Evolutionary conservation across 257 asterid species (phyloP), one percentile per base, ranked within the genome.

Genomic region (Solanum pinnatisectum): DNA sequence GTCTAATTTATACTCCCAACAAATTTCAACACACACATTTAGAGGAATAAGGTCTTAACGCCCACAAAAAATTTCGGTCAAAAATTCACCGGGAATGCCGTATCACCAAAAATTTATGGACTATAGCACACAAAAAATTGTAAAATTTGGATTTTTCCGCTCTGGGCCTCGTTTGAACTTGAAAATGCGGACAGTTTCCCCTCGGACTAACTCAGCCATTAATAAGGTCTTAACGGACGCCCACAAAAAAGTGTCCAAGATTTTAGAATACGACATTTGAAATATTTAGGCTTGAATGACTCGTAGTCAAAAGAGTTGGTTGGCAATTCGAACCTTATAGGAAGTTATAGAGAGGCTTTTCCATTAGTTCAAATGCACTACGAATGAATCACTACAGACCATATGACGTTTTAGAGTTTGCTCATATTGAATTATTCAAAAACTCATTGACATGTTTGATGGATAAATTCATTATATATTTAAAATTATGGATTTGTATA

Each of bases 141-240:
- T 4, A 44, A 44, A 44, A 2, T 44, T 44, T 0, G 1, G 6
- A 0, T 44, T 44, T 44, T 44, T 5, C 52, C 0, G 2, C 0
- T 44, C 6, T 44, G 18, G 6, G 5, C 18, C 1, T 42, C 52
- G 18, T 44, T 13, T 44, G 1, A 44, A 44, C 18, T 44, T 44
- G 18, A 44, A 13, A 44, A 12, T 44, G 52, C 0, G 52, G 6
- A 44, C 0, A 2, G 0, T 44, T 44, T 2, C 52, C 52, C 52
- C 52, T 44, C 2, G 52, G 52, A 44, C 6, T 6, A 44, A 44
- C 18, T 44, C 52, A 44, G 0, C 18, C 6, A 44, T 44, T 44
- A 44, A 44, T 44, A 44, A 44, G 6, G 5, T 44, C 6, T 0
- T 44, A 44, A 44, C 52, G 2, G 2, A 44, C 6, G 2, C 18